These are phyloP conservation scores for Pythium folliculosum DNA, from an alignment of 352 stramenopile species.

Conservation along the genomic window DNA sequence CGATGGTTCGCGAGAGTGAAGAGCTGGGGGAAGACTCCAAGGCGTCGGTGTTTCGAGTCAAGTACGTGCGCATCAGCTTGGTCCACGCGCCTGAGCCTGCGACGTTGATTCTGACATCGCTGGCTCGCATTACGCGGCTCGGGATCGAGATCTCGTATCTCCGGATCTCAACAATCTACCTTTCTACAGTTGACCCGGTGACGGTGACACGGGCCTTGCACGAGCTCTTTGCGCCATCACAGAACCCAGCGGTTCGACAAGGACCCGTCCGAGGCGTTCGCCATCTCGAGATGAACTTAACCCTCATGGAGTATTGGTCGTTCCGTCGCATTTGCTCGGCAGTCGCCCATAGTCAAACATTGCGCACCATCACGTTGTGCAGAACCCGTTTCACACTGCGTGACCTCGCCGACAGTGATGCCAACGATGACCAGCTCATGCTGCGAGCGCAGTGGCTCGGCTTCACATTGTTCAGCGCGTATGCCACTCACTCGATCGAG, in stretches of 20 bases:
- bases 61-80: not conserved
- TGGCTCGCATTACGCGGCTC: not conserved
- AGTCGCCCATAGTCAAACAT: not conserved
- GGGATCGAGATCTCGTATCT: constrained; percentile 9
- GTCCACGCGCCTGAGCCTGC: not conserved
- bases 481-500: not conserved
- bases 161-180: not conserved
- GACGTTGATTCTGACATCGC: not conserved
- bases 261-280: not conserved
- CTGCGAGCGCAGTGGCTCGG: not conserved
- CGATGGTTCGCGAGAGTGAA: not conserved
- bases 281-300: not conserved
- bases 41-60: not conserved
- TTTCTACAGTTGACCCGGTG: not conserved
- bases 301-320: constrained; percentile 2
- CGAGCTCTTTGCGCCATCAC: not conserved
- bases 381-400: not conserved
- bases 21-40: not conserved
- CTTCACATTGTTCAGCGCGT: not conserved
- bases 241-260: not conserved
- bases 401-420: not conserved
- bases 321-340: constrained; percentile 1
- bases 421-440: not conserved
- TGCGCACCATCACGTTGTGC: not conserved
- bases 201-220: not conserved